Evolutionary conservation across 768 basidiomycete species (phyloP), one percentile per base, ranked within the genome.

Genomic region (Russula earlei): DNA sequence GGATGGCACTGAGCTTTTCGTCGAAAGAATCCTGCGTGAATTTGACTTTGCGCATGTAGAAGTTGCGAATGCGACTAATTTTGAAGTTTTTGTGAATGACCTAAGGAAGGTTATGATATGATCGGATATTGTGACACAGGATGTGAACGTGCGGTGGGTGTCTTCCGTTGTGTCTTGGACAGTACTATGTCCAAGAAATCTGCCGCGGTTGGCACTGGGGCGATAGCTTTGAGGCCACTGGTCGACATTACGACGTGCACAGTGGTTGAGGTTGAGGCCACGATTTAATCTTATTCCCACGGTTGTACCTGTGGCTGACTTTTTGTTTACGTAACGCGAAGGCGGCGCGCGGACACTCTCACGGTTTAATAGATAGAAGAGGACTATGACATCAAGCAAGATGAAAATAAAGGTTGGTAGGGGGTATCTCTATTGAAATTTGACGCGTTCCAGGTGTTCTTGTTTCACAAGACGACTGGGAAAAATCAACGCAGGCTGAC

Each of bases 11-110:
- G 29, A 99, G 80, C 68, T 97, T 94, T 72, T 97, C 94, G 58
- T 96, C 93, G 63, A 98, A 97, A 15, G 88, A 78, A 67, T 97
- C 93, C 70, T 97, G 93, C 3, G 94, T 94, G 70, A 96, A 98
- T 72, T 95, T 98, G 73, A 99, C 95, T 72, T 99, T 99, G 69
- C 95, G 84, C 95, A 98, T 97, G 72, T 99, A 96, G 67, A 92
- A 92, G 66, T 92, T 91, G 60, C 95, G 83, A 73, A 98, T 98
- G 63, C 95, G 87, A 63, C 91, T 93, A 71, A 99, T 99, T 77
- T 99, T 97, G 78, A 96, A 97, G 77, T 97, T 97, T 78, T 96
- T 97, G 73, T 97, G 96, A 68, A 98, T 97, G 63, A 94, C 92
- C 90, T 91, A 61, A 37, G 14, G 22, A 20, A 31, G 29, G 0